Conservation (phyloP, 2,329 filamentous ascomycete species). For the Epichloe uncinata region DNA sequence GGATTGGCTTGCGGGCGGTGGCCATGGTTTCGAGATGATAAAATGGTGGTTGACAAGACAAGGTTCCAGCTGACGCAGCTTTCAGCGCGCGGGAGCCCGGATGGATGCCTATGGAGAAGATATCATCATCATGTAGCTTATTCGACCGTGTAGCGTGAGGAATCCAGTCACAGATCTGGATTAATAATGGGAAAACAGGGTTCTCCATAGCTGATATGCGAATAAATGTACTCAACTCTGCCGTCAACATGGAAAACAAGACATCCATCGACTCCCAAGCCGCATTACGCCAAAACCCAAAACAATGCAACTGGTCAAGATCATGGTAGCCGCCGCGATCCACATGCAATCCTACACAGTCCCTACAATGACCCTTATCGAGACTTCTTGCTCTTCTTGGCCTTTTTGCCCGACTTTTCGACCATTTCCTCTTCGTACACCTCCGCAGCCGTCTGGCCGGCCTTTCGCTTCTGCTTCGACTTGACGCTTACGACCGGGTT, state of each 20-base stretch:
- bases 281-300: neutral
- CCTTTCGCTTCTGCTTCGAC: constrained; percentile 70
- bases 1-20: too few relatives aligned
- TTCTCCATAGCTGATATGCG: too few relatives aligned
- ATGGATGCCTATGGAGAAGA: too few relatives aligned
- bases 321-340: neutral
- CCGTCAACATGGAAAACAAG: neutral
- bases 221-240: neutral
- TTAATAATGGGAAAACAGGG: too few relatives aligned
- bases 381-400: constrained; percentile 28
- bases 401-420: constrained; percentile 45
- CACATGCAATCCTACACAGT: neutral
- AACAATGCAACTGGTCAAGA: neutral
- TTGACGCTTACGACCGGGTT: constrained; percentile 68
- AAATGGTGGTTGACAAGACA: too few relatives aligned
- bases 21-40: too few relatives aligned
- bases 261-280: neutral
- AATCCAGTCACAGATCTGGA: too few relatives aligned
- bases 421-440: constrained; percentile 49
- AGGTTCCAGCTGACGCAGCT: too few relatives aligned
- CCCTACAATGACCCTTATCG: constrained; percentile 6
- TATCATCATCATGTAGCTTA: too few relatives aligned
- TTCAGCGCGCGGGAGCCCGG: too few relatives aligned
- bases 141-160: too few relatives aligned
- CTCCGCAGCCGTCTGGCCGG: constrained; percentile 42